Percentiles rank a stretch among this genome's conserved stretches.
Conservation (phyloP, 805 yeast species). For the Myxozyma vanderwaltii region DNA sequence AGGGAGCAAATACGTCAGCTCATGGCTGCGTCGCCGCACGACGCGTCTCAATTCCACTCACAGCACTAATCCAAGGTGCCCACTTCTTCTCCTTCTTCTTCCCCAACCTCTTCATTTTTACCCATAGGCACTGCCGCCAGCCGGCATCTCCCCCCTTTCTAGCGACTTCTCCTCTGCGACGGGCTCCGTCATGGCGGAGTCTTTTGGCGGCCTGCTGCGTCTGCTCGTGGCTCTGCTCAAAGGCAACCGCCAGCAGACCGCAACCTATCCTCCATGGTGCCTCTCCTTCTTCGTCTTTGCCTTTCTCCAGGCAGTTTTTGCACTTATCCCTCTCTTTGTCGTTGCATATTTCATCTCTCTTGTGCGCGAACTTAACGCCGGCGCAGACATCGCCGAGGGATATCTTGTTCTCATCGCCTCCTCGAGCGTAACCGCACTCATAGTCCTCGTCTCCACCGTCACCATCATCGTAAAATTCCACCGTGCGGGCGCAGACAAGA, state of each 20-base stretch:
- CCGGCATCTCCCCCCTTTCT: too few relatives aligned
- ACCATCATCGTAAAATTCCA: constrained; percentile 6
- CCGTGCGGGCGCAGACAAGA: constrained; percentile 1
- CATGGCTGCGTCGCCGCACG: too few relatives aligned
- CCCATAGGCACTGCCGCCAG: too few relatives aligned
- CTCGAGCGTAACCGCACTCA: constrained; percentile 1
- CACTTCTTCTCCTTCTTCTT: too few relatives aligned
- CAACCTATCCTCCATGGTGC: constrained; percentile 27
- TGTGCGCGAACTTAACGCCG: neutral
- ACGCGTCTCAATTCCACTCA: too few relatives aligned
- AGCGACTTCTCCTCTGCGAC: too few relatives aligned
- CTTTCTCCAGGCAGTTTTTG: constrained; percentile 21
- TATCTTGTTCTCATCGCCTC: constrained; percentile 14
- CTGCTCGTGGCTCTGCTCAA: neutral
- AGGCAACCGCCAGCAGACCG: neutral
- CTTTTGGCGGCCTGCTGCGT: neutral
- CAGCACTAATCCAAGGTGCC: too few relatives aligned
- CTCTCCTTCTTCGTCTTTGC: constrained; percentile 20
- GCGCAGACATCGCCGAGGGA: constrained; percentile 4
- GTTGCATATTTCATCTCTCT: constrained; percentile 21
- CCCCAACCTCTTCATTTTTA: too few relatives aligned
- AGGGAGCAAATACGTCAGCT: too few relatives aligned
- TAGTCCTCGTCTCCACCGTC: constrained; percentile 4
- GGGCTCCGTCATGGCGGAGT: too few relatives aligned
- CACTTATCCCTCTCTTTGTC: constrained; percentile 17